Evolutionary conservation across 148 eudicot species (phyloP).

Genomic region (Talinum fruticosum): DNA sequence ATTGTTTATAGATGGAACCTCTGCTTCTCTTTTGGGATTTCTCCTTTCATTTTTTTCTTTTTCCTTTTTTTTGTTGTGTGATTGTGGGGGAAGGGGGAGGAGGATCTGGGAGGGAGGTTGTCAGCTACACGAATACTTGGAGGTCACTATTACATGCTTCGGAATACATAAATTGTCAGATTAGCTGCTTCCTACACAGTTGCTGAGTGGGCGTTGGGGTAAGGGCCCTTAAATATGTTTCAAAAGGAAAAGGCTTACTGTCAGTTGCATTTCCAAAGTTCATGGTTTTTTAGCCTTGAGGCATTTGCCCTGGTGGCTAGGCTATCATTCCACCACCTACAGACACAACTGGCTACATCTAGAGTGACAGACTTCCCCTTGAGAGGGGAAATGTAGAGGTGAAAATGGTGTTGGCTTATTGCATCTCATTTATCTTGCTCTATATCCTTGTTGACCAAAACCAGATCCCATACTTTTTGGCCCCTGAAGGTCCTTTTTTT

Average conservation of each 20-base stretch:
- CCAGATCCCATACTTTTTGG: neutral
- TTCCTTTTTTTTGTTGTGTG: neutral
- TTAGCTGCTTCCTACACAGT: neutral
- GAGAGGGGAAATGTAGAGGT: neutral
- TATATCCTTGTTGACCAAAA: neutral
- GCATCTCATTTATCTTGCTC: neutral
- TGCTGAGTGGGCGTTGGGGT: neutral
- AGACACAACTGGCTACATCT: neutral
- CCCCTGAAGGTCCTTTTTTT: neutral
- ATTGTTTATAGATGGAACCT: neutral
- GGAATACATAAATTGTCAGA: neutral
- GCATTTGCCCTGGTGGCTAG: too few species aligned
- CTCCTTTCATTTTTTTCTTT: neutral
- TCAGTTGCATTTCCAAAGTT: neutral
- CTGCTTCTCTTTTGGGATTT: neutral
- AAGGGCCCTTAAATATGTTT: neutral
- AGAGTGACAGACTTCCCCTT: neutral
- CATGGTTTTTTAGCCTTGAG: neutral
- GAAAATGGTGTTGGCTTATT: neutral
- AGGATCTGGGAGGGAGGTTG: neutral
- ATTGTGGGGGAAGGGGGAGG: neutral
- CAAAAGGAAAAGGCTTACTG: too few species aligned
- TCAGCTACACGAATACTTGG: neutral
- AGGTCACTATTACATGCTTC: too few species aligned
- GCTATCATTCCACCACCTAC: neutral